Percentiles rank a stretch among this genome's conserved stretches.
Conservation (phyloP, 1,284 basidiomycete genomes). For the Mycena citricolor region DNA sequence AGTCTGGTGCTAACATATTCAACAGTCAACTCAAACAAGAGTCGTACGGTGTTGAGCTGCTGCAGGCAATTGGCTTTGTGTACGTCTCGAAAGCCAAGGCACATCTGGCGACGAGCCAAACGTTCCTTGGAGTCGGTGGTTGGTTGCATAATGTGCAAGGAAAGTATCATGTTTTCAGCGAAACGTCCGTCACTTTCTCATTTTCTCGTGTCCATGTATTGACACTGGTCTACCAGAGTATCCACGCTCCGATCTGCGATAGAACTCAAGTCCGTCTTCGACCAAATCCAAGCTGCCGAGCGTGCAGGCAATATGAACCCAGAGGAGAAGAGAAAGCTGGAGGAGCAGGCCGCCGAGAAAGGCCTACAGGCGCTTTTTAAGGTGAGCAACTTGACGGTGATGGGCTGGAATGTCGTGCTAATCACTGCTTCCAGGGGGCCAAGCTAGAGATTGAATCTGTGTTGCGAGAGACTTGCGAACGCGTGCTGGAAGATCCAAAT, state of each 20-base stretch:
- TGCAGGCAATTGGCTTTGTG: slow-evolving; percentile 90
- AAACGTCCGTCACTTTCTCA: slow-evolving; percentile 67
- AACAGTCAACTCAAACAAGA: slow-evolving; percentile 83
- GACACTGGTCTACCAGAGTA: slow-evolving; percentile 52
- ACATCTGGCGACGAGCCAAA: slow-evolving; percentile 75
- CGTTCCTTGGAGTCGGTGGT: slow-evolving; percentile 80
- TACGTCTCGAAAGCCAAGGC: slow-evolving; percentile 86
- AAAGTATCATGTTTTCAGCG: slow-evolving; percentile 91
- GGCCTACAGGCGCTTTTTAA: slow-evolving; percentile 93
- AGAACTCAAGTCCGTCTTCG: slow-evolving; percentile 93
- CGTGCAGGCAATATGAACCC: slow-evolving; percentile 82
- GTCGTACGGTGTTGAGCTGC: slow-evolving; percentile 90
- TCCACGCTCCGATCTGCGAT: slow-evolving; percentile 87
- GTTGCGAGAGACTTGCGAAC: slow-evolving; percentile 90
- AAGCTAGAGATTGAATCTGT: slow-evolving; percentile 96
- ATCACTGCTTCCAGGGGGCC: slow-evolving; percentile 64
- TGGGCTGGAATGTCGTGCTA: no score
- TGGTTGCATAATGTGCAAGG: slow-evolving; percentile 95
- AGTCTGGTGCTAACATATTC: slow-evolving; percentile 8
- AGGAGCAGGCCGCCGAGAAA: slow-evolving; percentile 97
- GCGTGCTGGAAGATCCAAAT: slow-evolving; percentile 65
- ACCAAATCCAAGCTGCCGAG: slow-evolving; percentile 92
- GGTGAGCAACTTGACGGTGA: no score
- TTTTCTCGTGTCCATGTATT: not conserved
- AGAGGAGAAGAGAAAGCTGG: slow-evolving; percentile 87